These are phyloP conservation scores for Cicer arietinum DNA, from an alignment of 306 rosid genomes.

Conservation along the genomic window DNA sequence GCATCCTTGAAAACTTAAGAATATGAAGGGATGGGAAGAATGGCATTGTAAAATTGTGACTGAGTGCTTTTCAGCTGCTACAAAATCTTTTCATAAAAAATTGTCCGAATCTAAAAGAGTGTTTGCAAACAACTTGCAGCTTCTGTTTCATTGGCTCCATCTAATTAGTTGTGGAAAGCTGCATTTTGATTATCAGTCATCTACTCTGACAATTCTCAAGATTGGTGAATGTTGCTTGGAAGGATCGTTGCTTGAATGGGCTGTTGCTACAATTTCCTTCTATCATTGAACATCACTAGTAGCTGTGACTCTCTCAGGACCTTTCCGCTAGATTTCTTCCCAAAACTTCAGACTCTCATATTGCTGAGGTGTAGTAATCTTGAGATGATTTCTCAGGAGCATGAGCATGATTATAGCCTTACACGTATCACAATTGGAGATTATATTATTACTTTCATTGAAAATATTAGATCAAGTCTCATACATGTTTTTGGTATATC, in stretches of 20 bases:
- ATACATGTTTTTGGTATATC: no score
- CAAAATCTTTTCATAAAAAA: not conserved
- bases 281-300: not conserved
- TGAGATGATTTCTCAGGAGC: not conserved
- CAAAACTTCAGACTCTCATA: accelerated
- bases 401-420: not conserved
- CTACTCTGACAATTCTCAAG: not conserved
- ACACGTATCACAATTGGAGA: not conserved
- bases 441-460: no score
- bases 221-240: not conserved
- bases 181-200: not conserved
- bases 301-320: constrained; percentile 26
- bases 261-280: constrained; percentile 13
- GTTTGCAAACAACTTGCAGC: constrained; percentile 9
- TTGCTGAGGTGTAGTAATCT: not conserved
- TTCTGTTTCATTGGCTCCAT: not conserved
- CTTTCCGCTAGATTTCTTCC: constrained; percentile 25
- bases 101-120: constrained; percentile 25
- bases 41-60: constrained; percentile 10
- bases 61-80: constrained; percentile 28
- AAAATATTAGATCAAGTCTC: no score
- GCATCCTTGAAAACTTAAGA: not conserved
- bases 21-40: constrained; percentile 23
- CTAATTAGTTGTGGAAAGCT: not conserved
- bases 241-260: not conserved